Base-by-base conservation (phyloP, 495 filamentous ascomycete species). In the Penicillium chermesinum region DNA sequence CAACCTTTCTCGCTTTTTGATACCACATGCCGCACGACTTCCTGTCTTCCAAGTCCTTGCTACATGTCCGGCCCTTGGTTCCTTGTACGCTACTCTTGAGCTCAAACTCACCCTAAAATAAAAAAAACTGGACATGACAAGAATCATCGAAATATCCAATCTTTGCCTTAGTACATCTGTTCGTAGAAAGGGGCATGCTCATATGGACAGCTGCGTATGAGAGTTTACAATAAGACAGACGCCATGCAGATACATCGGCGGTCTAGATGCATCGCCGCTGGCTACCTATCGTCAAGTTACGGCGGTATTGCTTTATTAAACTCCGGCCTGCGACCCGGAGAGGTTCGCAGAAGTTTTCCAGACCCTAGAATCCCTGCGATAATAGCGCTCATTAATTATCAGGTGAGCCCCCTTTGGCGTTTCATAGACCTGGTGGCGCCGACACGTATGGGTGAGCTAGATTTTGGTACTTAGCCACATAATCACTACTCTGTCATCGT, bases 21-120 rank as follows among this genome's bases (percentile, higher is more conserved):
- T 69, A 69, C 63, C 63, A 65, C 59, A 69, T 66, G 66, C 65
- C 66, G 67, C 51, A 43, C 57, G 50, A 53, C 35, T 38, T 52
- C 36, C 34, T 44, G 52, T 43, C 32, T 21, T 44, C 14, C 20
- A 25, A 25, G 36, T 36, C 38, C 32, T 21, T 32, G 25, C 38
- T 36, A 19, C 34, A 44, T 25, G 44, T 18, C 48, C 43, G 16
- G 20, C 40, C 44, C 43, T 48, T 50, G n/a, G 16, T 49, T 47
- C 41, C 48, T 25, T 60, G 59, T 63, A 61, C 57, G 53, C 57
- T 63, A 60, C 38, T 33, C 53, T 36, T 52, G 46, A 48, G 49
- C 38, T 27, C 22, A 25, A 21, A 14, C 39, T 14, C 21, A 39
- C 20, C n/a, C n/a, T 25, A 57, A 49, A 45, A 9, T 12, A 20